phyloP scores from a whole-genome alignment of 495 filamentous ascomycete genomes.

The Aspergillus olivimuriae region DNA sequence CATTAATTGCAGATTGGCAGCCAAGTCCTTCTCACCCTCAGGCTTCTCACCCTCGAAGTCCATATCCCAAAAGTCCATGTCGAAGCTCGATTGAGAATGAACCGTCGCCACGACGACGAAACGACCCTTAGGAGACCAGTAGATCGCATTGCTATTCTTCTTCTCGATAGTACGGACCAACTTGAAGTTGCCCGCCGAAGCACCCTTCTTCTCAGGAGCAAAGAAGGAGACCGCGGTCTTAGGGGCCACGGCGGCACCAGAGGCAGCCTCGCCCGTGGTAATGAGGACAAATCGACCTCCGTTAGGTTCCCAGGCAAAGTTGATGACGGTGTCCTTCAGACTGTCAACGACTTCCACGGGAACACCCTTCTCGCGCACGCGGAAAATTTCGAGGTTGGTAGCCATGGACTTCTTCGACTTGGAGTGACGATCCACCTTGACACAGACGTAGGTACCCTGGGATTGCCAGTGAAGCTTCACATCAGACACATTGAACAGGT shows the following conservation, averaged over 20 bases:
- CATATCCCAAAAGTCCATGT: slow-evolving; percentile 95
- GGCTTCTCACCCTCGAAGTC: slow-evolving; percentile 97
- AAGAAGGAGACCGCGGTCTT: slow-evolving; percentile 96
- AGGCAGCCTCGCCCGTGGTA: slow-evolving; percentile 78
- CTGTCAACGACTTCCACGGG: slow-evolving; percentile 96
- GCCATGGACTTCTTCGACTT: slow-evolving; percentile 97
- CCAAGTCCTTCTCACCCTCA: slow-evolving; percentile 86
- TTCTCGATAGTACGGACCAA: slow-evolving; percentile 89
- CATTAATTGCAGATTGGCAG: slow-evolving; percentile 91
- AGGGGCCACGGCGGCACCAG: slow-evolving; percentile 75
- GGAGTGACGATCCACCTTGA: slow-evolving; percentile 97
- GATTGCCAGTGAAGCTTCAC: slow-evolving; percentile 95
- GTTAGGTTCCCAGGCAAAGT: slow-evolving; percentile 98
- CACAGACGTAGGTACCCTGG: slow-evolving; percentile 85
- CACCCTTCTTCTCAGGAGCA: slow-evolving; percentile 87
- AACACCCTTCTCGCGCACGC: slow-evolving; percentile 90
- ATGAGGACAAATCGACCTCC: slow-evolving; percentile 96
- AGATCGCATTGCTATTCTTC: slow-evolving; percentile 98
- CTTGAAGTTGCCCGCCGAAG: slow-evolving; percentile 83
- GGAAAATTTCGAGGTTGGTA: slow-evolving; percentile 97
- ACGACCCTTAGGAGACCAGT: slow-evolving; percentile 96
- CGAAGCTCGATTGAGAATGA: slow-evolving; percentile 82
- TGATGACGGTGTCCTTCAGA: slow-evolving; percentile 96
- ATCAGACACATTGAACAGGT: slow-evolving; percentile 95
- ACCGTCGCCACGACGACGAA: slow-evolving; percentile 93